Conservation (phyloP, 73 alveolate species). For the Paramecium biaurelia region DNA sequence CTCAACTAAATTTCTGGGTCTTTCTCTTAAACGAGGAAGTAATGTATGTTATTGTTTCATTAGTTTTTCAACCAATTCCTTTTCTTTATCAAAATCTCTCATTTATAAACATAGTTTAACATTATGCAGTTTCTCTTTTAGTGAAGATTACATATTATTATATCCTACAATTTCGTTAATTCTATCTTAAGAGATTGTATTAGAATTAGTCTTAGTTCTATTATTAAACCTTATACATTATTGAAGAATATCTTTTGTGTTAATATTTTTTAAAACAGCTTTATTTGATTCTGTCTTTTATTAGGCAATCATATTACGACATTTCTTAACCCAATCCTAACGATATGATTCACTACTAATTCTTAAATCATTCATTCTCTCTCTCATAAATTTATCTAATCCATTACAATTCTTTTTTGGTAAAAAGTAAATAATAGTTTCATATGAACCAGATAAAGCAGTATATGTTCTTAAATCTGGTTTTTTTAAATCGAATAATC, state of each 20-base stretch:
- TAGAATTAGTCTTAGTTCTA: neutral
- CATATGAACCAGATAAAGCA: conserved; percentile 3
- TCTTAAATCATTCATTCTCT: neutral
- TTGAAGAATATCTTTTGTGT: neutral
- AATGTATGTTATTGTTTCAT: neutral
- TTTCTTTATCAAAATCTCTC: conserved; percentile 55
- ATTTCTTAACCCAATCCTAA: conserved; percentile 10
- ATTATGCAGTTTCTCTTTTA: neutral
- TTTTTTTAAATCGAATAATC: neutral
- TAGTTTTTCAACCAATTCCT: neutral
- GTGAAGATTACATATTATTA: neutral
- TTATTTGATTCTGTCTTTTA: neutral
- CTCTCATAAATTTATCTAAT: neutral
- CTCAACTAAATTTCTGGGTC: neutral
- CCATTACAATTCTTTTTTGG: neutral
- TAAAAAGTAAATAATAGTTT: neutral
- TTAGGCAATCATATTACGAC: neutral
- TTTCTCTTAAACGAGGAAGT: conserved; percentile 27
- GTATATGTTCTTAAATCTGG: conserved; percentile 12
- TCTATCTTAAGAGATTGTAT: neutral
- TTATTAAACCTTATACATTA: neutral
- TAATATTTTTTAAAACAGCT: neutral
- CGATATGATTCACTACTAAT: neutral
- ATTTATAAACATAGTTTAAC: conserved; percentile 5
- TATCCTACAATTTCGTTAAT: neutral